Percentiles rank a stretch among this genome's conserved stretches.
Conservation (phyloP, 768 basidiomycete species). For the Termitomyces sp. region DNA sequence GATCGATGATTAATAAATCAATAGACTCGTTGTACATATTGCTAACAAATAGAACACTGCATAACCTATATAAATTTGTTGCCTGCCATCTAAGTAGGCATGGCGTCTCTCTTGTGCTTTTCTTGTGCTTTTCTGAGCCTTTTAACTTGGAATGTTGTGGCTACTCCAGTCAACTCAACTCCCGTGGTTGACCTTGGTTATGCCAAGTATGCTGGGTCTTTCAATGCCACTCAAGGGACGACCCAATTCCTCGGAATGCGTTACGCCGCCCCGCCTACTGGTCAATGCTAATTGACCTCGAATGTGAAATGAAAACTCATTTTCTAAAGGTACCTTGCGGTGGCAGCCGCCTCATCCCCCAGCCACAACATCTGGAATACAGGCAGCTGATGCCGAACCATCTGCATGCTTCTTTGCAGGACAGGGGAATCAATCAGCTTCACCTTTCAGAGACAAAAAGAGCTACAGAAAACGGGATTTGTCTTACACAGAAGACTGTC, state of each 20-base stretch:
- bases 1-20: no score
- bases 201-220: constrained; percentile 34
- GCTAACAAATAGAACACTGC: no score
- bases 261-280: constrained; percentile 45
- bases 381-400: constrained; percentile 25
- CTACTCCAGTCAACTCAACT: not conserved
- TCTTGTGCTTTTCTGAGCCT: not conserved
- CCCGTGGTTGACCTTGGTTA: constrained; percentile 38
- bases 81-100: not conserved
- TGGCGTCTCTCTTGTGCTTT: not conserved
- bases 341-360: constrained; percentile 31
- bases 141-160: not conserved
- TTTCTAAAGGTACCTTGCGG: constrained; percentile 23
- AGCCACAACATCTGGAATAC: constrained; percentile 19
- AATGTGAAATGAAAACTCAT: not conserved
- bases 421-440: constrained; percentile 22
- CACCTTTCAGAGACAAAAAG: constrained; percentile 21
- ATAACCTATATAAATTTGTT: not conserved
- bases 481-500: constrained; percentile 30
- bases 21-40: no score
- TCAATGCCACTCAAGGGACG: constrained; percentile 26
- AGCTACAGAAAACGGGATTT: constrained; percentile 3
- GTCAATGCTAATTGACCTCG: constrained; percentile 13
- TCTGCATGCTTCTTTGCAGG: constrained; percentile 27
- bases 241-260: constrained; percentile 38